Percentiles rank a stretch among this genome's conserved stretches.
These are phyloP conservation scores for Mrakia frigida DNA, from an alignment of 768 basidiomycete genomes.

Conservation along the genomic window DNA sequence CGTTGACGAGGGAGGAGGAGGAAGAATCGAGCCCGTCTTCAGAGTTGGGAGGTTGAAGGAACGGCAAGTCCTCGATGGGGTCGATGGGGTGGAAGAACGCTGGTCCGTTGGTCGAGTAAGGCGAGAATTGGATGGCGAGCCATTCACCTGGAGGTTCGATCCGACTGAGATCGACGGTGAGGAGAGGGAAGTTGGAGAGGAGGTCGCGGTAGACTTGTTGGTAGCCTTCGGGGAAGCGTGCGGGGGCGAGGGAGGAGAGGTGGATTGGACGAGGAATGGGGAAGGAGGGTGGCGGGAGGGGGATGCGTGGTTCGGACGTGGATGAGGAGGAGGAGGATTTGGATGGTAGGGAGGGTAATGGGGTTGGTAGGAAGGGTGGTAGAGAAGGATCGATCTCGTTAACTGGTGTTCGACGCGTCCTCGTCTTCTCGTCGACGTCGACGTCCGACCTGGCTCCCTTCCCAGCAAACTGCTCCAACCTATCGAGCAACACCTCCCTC, in stretches of 20 bases:
- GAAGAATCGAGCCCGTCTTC: no score
- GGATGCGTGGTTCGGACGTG: background rate
- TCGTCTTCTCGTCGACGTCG: background rate
- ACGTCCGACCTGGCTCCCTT: background rate
- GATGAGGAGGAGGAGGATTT: background rate
- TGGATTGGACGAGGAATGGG: background rate
- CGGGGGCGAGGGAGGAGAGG: background rate
- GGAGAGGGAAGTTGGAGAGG: constrained; percentile 15
- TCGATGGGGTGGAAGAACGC: constrained; percentile 2
- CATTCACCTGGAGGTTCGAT: constrained; percentile 3
- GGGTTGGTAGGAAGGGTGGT: background rate
- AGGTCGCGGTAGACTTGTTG: constrained; percentile 3
- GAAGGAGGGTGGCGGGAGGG: background rate
- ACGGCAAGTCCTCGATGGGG: background rate
- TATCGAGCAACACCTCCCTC: constrained; percentile 5
- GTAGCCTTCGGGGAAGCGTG: constrained; percentile 1
- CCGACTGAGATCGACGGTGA: constrained; percentile 14
- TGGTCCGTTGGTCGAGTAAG: constrained; percentile 1
- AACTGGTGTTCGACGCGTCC: background rate
- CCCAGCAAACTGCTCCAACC: constrained; percentile 13
- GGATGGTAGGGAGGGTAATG: background rate
- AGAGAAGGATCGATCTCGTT: background rate
- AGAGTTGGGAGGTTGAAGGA: no score
- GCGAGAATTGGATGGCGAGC: constrained; percentile 11
- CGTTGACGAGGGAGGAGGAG: no score